These are phyloP conservation scores for Cystoderma amianthinum DNA, from an alignment of 768 basidiomycete genomes.

Conservation along the genomic window DNA sequence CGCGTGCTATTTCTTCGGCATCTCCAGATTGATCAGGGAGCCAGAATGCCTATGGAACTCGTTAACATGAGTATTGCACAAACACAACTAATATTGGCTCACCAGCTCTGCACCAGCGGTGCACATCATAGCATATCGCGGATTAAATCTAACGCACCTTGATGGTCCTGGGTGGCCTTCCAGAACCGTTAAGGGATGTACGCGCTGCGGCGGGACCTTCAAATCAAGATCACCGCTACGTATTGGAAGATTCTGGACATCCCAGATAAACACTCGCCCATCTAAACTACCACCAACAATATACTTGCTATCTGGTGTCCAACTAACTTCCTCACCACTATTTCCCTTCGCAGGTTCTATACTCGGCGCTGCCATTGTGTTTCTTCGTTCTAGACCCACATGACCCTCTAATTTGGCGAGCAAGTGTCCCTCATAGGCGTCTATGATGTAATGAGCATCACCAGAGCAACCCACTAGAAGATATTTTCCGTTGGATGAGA, in stretches of 20 bases:
- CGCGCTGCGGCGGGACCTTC: constrained; percentile 41
- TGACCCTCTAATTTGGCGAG: constrained; percentile 85
- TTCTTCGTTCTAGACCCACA: constrained; percentile 73
- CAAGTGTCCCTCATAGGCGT: constrained; percentile 81
- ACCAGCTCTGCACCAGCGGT: constrained; percentile 83
- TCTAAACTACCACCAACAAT: constrained; percentile 81
- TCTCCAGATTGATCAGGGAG: constrained; percentile 11
- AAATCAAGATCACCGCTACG: constrained; percentile 47
- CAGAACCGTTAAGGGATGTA: constrained; percentile 35
- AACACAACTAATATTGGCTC: constrained; percentile 13
- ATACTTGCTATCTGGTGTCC: constrained; percentile 93
- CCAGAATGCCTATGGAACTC: constrained; percentile 14
- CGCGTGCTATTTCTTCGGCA: constrained; percentile 5
- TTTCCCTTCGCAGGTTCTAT: constrained; percentile 72
- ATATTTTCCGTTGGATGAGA: constrained; percentile 87
- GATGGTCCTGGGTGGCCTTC: constrained; percentile 83
- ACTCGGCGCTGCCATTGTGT: constrained; percentile 33
- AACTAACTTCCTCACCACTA: constrained; percentile 90
- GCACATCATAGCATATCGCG: constrained; percentile 82
- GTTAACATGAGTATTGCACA: constrained; percentile 1
- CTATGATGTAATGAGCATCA: constrained; percentile 88
- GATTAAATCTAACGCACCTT: constrained; percentile 87
- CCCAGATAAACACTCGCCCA: constrained; percentile 86
- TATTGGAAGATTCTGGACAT: constrained; percentile 57
- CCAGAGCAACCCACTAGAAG: constrained; percentile 91